These are phyloP conservation scores for Venturia effusa DNA, from an alignment of 2,329 filamentous ascomycete species.

Conservation along the genomic window DNA sequence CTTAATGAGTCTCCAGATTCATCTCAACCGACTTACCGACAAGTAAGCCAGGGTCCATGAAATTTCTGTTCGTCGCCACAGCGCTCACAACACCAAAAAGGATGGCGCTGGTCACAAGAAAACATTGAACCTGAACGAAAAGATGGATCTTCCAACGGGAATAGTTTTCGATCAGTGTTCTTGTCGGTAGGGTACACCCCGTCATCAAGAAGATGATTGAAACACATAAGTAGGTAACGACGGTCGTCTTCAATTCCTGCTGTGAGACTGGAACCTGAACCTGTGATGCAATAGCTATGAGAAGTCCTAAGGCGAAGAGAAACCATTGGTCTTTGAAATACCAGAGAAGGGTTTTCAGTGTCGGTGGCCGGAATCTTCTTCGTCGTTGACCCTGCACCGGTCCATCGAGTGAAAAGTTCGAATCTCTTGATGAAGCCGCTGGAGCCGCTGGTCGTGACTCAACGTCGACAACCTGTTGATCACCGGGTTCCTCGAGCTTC, in stretches of 20 bases:
- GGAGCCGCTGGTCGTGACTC: background rate
- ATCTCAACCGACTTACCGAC: conserved; percentile 50
- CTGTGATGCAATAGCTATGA: conserved; percentile 43
- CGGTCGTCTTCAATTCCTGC: conserved; percentile 36
- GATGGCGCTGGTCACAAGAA: conserved; percentile 53
- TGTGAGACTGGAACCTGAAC: conserved; percentile 46
- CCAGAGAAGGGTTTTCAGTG: background rate
- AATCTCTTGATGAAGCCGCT: background rate
- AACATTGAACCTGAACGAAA: conserved; percentile 56
- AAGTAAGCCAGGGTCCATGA: conserved; percentile 53
- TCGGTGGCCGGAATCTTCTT: background rate
- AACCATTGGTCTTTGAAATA: conserved; percentile 44
- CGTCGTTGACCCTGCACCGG: background rate
- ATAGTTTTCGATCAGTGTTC: conserved; percentile 49
- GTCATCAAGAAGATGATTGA: conserved; percentile 61
- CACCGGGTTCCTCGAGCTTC: background rate
- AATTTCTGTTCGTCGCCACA: conserved; percentile 35
- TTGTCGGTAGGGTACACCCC: conserved; percentile 55
- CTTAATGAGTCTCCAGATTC: background rate
- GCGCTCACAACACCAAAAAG: conserved; percentile 46
- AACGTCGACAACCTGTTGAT: background rate
- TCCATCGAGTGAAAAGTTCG: background rate
- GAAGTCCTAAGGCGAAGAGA: conserved; percentile 47
- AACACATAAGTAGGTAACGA: conserved; percentile 56
- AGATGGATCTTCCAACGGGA: conserved; percentile 58